These are phyloP conservation scores for Yarrowia galli DNA, from an alignment of 1,139 yeast species.

Conservation along the genomic window DNA sequence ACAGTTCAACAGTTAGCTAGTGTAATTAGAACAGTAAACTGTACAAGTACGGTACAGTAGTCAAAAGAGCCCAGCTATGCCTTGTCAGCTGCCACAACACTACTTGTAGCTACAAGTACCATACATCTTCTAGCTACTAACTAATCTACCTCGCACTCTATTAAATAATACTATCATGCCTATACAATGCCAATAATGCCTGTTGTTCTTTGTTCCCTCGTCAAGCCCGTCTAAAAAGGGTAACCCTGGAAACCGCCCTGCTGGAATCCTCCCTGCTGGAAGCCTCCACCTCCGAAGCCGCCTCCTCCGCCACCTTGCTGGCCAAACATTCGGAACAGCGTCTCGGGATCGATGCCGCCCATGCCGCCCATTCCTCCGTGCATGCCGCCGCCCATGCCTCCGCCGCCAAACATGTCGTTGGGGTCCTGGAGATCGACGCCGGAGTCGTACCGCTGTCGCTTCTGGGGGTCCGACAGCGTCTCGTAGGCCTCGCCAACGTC, in stretches of 20 bases:
- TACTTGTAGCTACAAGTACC: too few species aligned
- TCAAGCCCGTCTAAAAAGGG: constrained; percentile 2
- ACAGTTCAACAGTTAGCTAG: too few species aligned
- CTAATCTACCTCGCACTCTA: constrained; percentile 5
- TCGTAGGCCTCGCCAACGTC: constrained; percentile 92
- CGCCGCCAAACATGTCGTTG: constrained; percentile 69
- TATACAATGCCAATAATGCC: constrained; percentile 15
- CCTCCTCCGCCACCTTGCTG: constrained; percentile 72
- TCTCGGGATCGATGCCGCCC: constrained; percentile 52
- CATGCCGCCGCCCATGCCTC: constrained; percentile 66
- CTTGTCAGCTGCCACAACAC: too few species aligned
- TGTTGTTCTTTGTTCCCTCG: neutral
- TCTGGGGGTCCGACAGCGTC: constrained; percentile 81
- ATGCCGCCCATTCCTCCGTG: constrained; percentile 67
- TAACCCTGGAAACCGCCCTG: constrained; percentile 38
- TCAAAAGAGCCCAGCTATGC: too few species aligned
- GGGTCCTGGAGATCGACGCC: constrained; percentile 61
- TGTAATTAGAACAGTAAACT: too few species aligned
- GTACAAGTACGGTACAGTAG: too few species aligned
- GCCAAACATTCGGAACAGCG: constrained; percentile 53
- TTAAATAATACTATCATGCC: constrained; percentile 24
- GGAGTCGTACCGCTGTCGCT: constrained; percentile 86
- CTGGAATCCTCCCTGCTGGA: constrained; percentile 28
- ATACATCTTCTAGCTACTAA: too few species aligned
- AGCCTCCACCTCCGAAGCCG: constrained; percentile 47